Base-by-base conservation (phyloP, 2,329 filamentous ascomycete genomes). In the Periconia digitata region DNA sequence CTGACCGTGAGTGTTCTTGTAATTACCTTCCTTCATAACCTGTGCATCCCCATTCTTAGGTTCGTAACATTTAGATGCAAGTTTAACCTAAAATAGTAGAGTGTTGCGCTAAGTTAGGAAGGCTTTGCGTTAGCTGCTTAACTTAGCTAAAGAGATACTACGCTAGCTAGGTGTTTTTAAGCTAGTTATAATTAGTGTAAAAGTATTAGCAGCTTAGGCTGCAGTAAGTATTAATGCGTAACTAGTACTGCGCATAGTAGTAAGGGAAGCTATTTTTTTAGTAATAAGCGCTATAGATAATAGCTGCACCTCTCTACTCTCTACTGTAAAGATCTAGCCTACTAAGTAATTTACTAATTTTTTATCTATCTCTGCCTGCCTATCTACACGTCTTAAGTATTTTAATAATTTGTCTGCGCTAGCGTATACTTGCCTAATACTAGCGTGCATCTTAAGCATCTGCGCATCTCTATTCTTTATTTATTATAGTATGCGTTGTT, bases 401-500 rank as follows among this genome's bases (percentile, higher is more conserved):
- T 24, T 38, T 47, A 39, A 27, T 21, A 20, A 20, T 46, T 6
- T 22, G 18, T 46, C 24, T 42, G 22, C 38, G 44, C 27, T 47
- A 41, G 32, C 16, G 20, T 27, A 18, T 40, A 40, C 24, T 40
- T 46, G 18, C 20, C 6, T 24, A 35, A 37, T 42, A 42, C 27
- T 36, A 24, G 37, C 22, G 37, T 42, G 20, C 24, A 46, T 46
- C 15, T 29, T 40, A 39, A 40, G 21, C 18, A 39, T 40, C 18
- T 20, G 24, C 38, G 18, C n/a, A 37, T 44, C 43, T 44, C 6
- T 39, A 20, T 41, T 37, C 12, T 46, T 41, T 40, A 40, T 40
- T 13, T 40, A 37, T 41, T 46, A 21, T 34, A 40, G 44, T 29
- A 46, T 46, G 34, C 37, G 37, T 22, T 40, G 12, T 40, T 46